Percentiles rank a stretch among this genome's conserved stretches.
Conservation (phyloP, 306 rosid genomes). For the Cucumis melo region DNA sequence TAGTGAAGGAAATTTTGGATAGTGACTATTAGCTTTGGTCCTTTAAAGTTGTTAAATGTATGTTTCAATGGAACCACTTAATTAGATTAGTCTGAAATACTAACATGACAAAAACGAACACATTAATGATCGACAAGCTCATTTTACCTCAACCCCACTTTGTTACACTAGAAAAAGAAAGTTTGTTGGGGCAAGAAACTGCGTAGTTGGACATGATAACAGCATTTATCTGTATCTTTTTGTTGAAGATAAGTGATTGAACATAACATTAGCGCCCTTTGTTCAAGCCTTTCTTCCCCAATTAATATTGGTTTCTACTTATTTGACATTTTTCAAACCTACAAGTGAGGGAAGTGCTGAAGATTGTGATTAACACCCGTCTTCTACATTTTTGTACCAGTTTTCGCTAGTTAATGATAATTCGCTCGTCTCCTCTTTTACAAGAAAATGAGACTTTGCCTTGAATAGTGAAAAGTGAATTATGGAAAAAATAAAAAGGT, state of each 20-base stretch:
- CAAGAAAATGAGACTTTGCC: too few species aligned
- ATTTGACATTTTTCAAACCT: too few species aligned
- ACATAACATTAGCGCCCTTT: too few species aligned
- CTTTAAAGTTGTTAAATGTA: background rate
- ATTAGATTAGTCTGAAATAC: background rate
- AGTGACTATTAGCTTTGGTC: background rate
- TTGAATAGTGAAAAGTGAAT: too few species aligned
- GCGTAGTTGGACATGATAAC: too few species aligned
- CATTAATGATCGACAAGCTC: background rate
- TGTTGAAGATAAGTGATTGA: too few species aligned
- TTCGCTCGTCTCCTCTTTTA: too few species aligned
- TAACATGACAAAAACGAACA: background rate
- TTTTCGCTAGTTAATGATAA: background rate
- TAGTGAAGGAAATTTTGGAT: background rate
- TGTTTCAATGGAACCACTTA: background rate
- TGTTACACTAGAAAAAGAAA: background rate
- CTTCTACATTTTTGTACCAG: background rate
- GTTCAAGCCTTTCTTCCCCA: too few species aligned
- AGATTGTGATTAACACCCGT: too few species aligned
- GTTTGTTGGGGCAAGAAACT: background rate
- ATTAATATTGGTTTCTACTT: too few species aligned
- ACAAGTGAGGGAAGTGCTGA: too few species aligned
- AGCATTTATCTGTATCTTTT: background rate
- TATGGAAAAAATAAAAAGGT: too few species aligned
- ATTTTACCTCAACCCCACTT: background rate